A percentile compares a stretch with the other conserved stretches of the same genome.
Conservation (phyloP, 805 yeast genomes). For the Komagataella pastoris region DNA sequence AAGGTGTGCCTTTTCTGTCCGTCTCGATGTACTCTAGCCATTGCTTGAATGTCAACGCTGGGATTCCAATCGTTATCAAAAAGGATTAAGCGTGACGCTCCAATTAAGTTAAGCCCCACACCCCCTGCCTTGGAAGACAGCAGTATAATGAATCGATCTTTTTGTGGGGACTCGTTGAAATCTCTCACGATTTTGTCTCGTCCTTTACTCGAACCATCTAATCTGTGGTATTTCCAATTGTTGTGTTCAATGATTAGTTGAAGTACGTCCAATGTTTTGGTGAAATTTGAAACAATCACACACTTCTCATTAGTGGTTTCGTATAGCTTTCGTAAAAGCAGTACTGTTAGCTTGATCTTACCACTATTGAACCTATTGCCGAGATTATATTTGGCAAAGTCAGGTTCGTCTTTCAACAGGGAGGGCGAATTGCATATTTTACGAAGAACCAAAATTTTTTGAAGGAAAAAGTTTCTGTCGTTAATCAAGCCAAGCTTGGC, state of each 20-base stretch:
- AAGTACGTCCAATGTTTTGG: slow-evolving; percentile 72
- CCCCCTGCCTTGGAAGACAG: slow-evolving; percentile 92
- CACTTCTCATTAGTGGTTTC: slow-evolving; percentile 46
- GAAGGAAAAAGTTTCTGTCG: slow-evolving; percentile 24
- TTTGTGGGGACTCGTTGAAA: slow-evolving; percentile 40
- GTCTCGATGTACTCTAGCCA: slow-evolving; percentile 92
- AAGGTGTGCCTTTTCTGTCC: slow-evolving; percentile 75
- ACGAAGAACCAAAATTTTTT: slow-evolving; percentile 59
- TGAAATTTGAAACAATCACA: slow-evolving; percentile 78
- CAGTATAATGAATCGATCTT: slow-evolving; percentile 46
- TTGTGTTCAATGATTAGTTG: slow-evolving; percentile 39
- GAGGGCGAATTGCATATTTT: slow-evolving; percentile 80
- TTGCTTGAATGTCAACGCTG: slow-evolving; percentile 80
- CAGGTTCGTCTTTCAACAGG: slow-evolving; percentile 40
- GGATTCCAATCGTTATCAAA: slow-evolving; percentile 98
- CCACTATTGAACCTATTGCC: slow-evolving; percentile 31
- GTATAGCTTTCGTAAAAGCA: slow-evolving; percentile 40
- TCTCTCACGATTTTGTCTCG: slow-evolving; percentile 54
- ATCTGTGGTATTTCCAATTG: slow-evolving; percentile 38
- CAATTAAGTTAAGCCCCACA: slow-evolving; percentile 77
- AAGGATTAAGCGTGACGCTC: slow-evolving; percentile 75
- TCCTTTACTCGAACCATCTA: slow-evolving; percentile 73
- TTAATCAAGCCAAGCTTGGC: slow-evolving; percentile 19
- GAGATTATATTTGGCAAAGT: slow-evolving; percentile 15
- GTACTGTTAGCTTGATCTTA: slow-evolving; percentile 35